A percentile compares a stretch with the other conserved stretches of the same genome.
These are phyloP conservation scores for Schizophyllum amplum DNA, from an alignment of 1,284 basidiomycete species.

Conservation along the genomic window DNA sequence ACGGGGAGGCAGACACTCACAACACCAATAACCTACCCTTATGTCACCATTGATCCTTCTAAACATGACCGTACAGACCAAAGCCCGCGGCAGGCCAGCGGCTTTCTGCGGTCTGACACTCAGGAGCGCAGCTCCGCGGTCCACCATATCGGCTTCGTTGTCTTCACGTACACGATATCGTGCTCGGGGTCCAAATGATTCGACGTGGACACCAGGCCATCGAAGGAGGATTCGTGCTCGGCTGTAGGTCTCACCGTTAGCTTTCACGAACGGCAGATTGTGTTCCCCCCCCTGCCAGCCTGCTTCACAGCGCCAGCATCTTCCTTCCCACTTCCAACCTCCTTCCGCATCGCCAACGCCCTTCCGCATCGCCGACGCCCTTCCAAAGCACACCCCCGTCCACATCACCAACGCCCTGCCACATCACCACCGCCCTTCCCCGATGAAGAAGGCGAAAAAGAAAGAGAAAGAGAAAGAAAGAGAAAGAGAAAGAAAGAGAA, in stretches of 20 bases:
- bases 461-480: no score
- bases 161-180: constrained; percentile 59
- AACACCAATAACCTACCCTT: neutral
- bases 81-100: neutral
- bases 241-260: constrained; percentile 23
- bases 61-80: neutral
- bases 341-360: no score
- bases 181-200: constrained; percentile 76
- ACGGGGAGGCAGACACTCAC: neutral
- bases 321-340: no score
- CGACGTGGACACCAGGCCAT: constrained; percentile 82
- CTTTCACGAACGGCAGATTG: no score
- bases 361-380: no score
- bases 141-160: constrained; percentile 86
- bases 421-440: no score
- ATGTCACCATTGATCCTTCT: neutral
- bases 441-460: no score
- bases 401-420: no score
- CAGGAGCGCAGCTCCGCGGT: constrained; percentile 53
- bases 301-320: no score
- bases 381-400: no score
- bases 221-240: constrained; percentile 64
- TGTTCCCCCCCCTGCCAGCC: no score
- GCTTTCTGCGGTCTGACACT: neutral
- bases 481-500: constrained; percentile 2